phyloP scores from a whole-genome alignment of 345 rosid genomes.

The Salix viminalis region DNA sequence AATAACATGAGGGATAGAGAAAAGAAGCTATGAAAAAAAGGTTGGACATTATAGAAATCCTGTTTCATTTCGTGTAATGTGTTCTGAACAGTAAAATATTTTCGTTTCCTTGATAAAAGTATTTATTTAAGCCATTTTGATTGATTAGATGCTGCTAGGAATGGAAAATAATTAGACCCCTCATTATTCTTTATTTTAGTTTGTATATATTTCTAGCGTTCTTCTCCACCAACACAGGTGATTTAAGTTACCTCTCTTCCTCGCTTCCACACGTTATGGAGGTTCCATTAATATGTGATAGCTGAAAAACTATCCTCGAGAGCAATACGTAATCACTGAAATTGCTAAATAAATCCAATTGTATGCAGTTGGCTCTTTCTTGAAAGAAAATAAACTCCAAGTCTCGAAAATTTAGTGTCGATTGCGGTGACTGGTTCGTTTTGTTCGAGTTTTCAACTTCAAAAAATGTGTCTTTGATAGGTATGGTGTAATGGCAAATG shows the following conservation, averaged over 20 bases:
- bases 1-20: constrained; percentile 5
- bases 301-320: too few relatives aligned
- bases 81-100: not conserved
- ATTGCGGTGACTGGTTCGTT: too few relatives aligned
- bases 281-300: too few relatives aligned
- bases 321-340: too few relatives aligned
- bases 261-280: too few relatives aligned
- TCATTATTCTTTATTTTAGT: not conserved
- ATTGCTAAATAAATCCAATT: not conserved
- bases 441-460: not conserved
- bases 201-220: not conserved
- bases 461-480: too few relatives aligned
- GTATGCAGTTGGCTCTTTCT: not conserved
- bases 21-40: not conserved
- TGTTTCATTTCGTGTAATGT: not conserved
- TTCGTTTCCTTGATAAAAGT: not conserved
- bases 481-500: too few relatives aligned
- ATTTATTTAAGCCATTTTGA: not conserved
- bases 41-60: not conserved
- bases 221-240: too few relatives aligned
- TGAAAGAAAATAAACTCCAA: too few relatives aligned
- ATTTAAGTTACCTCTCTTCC: too few relatives aligned
- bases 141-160: not conserved
- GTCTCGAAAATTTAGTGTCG: not conserved
- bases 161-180: not conserved